These are phyloP conservation scores for Candida alai DNA, from an alignment of 805 yeast species.

Conservation along the genomic window DNA sequence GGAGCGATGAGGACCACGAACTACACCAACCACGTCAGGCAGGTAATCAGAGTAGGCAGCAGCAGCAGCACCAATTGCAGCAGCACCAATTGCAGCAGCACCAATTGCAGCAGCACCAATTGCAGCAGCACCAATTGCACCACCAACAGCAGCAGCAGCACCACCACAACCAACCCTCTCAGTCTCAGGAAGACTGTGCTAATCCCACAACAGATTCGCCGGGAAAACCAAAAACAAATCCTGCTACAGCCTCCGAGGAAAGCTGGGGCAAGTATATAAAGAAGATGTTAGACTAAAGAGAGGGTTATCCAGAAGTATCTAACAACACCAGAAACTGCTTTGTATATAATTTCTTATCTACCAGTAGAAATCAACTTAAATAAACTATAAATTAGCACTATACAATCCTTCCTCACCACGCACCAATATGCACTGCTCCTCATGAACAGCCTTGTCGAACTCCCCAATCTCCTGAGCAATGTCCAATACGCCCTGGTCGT, in stretches of 20 bases:
- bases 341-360: not conserved
- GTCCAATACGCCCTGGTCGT: slow-evolving; percentile 47
- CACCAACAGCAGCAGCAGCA: too few species aligned
- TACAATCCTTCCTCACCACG: slow-evolving; percentile 54
- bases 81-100: not conserved
- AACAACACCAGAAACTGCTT: too few species aligned
- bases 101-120: too few species aligned
- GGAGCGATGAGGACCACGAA: slow-evolving; percentile 7
- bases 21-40: too few species aligned
- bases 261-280: slow-evolving; percentile 43
- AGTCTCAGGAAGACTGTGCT: too few species aligned
- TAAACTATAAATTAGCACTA: slow-evolving; percentile 33
- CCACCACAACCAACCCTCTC: too few species aligned
- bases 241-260: slow-evolving; percentile 30
- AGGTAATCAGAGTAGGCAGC: too few species aligned
- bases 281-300: slow-evolving; percentile 32
- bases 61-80: too few species aligned
- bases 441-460: slow-evolving; percentile 30
- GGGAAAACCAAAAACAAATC: slow-evolving; percentile 8
- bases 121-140: too few species aligned
- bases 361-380: too few species aligned
- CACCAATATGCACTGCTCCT: slow-evolving; percentile 69
- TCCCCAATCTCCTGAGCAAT: slow-evolving; percentile 35
- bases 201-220: slow-evolving; percentile 2
- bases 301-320: not conserved